Percentiles rank a stretch among this genome's conserved stretches.
phyloP scores from a whole-genome alignment of 805 yeast genomes.

The Kuraishia molischiana region DNA sequence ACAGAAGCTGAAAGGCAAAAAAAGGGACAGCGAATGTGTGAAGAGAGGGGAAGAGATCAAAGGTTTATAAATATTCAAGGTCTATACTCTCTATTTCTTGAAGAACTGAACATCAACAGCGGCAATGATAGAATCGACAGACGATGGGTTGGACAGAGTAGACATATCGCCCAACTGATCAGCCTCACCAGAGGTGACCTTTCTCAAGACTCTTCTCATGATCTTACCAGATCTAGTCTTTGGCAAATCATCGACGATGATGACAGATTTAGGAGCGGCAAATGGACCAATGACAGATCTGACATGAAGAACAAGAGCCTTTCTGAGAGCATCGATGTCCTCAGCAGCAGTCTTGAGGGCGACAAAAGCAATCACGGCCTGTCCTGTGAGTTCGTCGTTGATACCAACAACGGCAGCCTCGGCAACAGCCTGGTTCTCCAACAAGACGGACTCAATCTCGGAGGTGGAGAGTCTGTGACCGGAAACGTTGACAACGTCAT shows the following conservation, averaged over 20 bases:
- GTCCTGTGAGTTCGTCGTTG: slow-evolving; percentile 93
- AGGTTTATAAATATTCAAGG: no score
- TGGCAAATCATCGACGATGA: slow-evolving; percentile 87
- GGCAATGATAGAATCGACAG: slow-evolving; percentile 67
- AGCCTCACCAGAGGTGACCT: slow-evolving; percentile 85
- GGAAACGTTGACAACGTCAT: slow-evolving; percentile 95
- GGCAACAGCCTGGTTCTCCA: slow-evolving; percentile 70
- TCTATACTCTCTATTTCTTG: slow-evolving; percentile 21
- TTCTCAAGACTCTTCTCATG: slow-evolving; percentile 95
- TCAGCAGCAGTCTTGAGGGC: slow-evolving; percentile 49
- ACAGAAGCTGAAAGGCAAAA: no score
- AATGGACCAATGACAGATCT: slow-evolving; percentile 89
- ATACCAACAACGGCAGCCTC: slow-evolving; percentile 98
- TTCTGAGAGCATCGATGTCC: slow-evolving; percentile 48
- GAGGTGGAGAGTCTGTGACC: slow-evolving; percentile 99
- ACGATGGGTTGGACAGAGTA: slow-evolving; percentile 79
- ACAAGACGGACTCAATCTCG: slow-evolving; percentile 89
- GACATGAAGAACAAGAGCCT: slow-evolving; percentile 77
- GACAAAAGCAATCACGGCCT: slow-evolving; percentile 94
- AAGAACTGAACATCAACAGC: slow-evolving; percentile 45
- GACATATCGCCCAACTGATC: slow-evolving; percentile 89
- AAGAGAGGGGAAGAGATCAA: no score
- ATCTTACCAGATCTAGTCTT: slow-evolving; percentile 98
- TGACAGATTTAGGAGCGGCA: slow-evolving; percentile 86
- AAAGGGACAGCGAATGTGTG: no score